A percentile compares a stretch with the other conserved stretches of the same genome.
Evolutionary conservation across 441 rosid genomes (phyloP).

Genomic region (Manihot esculenta): DNA sequence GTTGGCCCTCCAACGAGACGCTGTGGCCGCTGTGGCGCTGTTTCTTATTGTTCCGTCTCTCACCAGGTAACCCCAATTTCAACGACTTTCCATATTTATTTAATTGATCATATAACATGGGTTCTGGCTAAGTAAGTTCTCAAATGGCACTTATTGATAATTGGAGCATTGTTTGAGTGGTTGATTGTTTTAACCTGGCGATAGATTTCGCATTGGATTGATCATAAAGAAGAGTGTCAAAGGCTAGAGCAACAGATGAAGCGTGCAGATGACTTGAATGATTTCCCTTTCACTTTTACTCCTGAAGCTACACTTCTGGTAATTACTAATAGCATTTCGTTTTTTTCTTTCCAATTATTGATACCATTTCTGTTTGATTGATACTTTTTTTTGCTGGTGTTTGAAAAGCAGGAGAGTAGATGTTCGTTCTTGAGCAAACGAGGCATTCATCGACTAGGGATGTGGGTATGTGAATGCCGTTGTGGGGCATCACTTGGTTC

Average conservation of each 20-base stretch:
- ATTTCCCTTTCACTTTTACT: slow-evolving; percentile 77
- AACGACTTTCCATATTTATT: background rate
- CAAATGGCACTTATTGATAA: no score
- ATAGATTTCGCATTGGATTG: slow-evolving; percentile 68
- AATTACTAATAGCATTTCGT: background rate
- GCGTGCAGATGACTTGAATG: slow-evolving; percentile 49
- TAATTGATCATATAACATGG: no score
- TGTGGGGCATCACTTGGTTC: slow-evolving; percentile 37
- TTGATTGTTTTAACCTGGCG: background rate
- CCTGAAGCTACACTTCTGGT: slow-evolving; percentile 68
- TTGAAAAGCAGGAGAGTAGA: slow-evolving; percentile 50
- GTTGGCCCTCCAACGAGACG: slow-evolving; percentile 60
- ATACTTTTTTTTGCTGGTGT: slow-evolving; percentile 32
- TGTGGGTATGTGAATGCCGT: slow-evolving; percentile 77
- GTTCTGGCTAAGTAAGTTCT: no score
- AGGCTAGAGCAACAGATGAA: slow-evolving; percentile 84
- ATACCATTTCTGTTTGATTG: background rate
- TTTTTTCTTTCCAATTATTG: background rate
- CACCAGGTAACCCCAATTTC: slow-evolving; percentile 53
- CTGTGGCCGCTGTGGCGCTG: slow-evolving; percentile 77
- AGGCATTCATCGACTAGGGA: slow-evolving; percentile 58
- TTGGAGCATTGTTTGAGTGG: background rate
- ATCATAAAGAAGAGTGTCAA: slow-evolving; percentile 78
- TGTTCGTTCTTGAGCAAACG: slow-evolving; percentile 71
- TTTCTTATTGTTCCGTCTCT: slow-evolving; percentile 76